Evolutionary conservation across 306 rosid species (phyloP).

Genomic region (Lupinus albus): DNA sequence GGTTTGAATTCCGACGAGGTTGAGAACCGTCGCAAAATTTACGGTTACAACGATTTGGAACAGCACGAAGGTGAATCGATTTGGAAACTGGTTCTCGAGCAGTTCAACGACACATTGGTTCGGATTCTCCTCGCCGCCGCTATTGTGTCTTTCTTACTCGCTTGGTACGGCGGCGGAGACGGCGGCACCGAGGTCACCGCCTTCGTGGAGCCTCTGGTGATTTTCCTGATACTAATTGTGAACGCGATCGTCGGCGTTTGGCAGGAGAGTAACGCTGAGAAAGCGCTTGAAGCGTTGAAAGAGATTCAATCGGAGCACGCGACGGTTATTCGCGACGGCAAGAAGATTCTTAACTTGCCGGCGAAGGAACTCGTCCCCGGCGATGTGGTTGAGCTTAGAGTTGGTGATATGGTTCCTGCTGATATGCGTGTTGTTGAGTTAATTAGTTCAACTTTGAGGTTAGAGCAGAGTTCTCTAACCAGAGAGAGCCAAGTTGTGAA

Average conservation of each 20-base stretch:
- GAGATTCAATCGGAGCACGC: slow-evolving; percentile 95
- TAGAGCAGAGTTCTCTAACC: slow-evolving; percentile 62
- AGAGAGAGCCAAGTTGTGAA: slow-evolving; percentile 64
- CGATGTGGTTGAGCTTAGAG: slow-evolving; percentile 58
- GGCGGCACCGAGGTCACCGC: slow-evolving; percentile 56
- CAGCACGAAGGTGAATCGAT: slow-evolving; percentile 80
- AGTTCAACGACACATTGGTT: slow-evolving; percentile 86
- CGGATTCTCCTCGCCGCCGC: slow-evolving; percentile 87
- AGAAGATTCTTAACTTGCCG: slow-evolving; percentile 47
- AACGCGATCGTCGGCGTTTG: slow-evolving; percentile 82
- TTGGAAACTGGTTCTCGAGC: slow-evolving; percentile 67
- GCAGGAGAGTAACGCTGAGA: slow-evolving; percentile 96
- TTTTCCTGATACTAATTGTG: slow-evolving; percentile 55
- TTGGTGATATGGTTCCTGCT: slow-evolving; percentile 63
- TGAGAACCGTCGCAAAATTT: slow-evolving; percentile 53
- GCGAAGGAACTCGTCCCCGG: slow-evolving; percentile 92
- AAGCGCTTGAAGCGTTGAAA: slow-evolving; percentile 86
- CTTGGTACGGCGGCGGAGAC: slow-evolving; percentile 76
- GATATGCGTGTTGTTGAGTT: slow-evolving; percentile 62
- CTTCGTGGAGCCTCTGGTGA: slow-evolving; percentile 63
- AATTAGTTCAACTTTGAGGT: slow-evolving; percentile 54
- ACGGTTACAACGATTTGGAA: slow-evolving; percentile 80
- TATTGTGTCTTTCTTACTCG: slow-evolving; percentile 77
- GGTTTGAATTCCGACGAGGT: slow-evolving; percentile 59
- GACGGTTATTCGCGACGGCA: slow-evolving; percentile 55